Evolutionary conservation across 768 basidiomycete species (phyloP), one percentile per base, ranked within the genome.

Genomic region (Crepidotus variabilis): DNA sequence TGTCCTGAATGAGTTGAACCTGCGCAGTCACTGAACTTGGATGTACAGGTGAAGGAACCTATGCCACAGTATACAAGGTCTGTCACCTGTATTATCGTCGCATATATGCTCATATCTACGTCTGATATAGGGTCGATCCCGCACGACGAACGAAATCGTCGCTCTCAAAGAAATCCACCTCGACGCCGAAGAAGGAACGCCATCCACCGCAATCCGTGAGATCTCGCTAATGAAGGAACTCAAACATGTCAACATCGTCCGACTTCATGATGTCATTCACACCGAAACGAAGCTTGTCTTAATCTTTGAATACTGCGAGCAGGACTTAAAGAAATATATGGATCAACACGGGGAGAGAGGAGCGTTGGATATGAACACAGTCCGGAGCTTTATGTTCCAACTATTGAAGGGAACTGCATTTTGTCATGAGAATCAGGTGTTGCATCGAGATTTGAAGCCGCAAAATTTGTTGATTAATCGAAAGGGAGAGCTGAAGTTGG

Each of bases 161-260:
- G 97, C 97, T 11, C 73, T 99, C 55, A 99, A 99, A 72, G 97
- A 99, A 77, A 99, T 99, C 61, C 95, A 98, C 67, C 89, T 99
- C 58, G 97, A 99, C 77, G 92, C 97, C 4, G 97, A 99, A 73
- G 97, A 99, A 75, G 97, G 97, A 33, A 99, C 97, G 0, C 97
- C 97, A 32, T 94, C 92, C 47, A 99, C 97, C 13, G 97, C 97
- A 54, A 99, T 99, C 70, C 88, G 97, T 48, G 97, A 99, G 79
- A 98, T 99, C 65, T 95, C 92, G 43, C 83, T 98, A 62, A 98
- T 98, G 95, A 98, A 99, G 71, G 97, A 99, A 70, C 87, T 99
- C 66, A 97, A 97, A 72, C 97, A 99, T 65, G 87, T 92, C 77
- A 99, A 99, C 75, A 96, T 99, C 68, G 93, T 99, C 68, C 87